These are phyloP conservation scores for Pythium rishiriense DNA, from an alignment of 352 stramenopile species.

Conservation along the genomic window DNA sequence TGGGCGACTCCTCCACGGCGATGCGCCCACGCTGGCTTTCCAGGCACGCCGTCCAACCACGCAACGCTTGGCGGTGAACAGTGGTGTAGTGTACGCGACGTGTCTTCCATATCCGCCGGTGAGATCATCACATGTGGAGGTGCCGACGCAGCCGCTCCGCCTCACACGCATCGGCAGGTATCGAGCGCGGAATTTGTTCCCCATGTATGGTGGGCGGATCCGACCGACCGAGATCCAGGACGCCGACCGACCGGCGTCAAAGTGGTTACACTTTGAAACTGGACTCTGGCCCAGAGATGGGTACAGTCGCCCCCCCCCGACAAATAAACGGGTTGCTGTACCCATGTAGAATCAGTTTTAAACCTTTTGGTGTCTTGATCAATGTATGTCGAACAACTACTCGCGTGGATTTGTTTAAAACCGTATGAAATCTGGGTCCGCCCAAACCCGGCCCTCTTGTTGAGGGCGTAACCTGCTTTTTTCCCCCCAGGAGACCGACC, in stretches of 20 bases:
- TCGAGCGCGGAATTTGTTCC: too few species aligned
- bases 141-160: too few species aligned
- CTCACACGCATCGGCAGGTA: slow-evolving; percentile 1
- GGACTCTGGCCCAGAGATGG: slow-evolving; percentile 26
- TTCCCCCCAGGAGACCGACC: neutral
- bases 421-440: neutral
- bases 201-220: too few species aligned
- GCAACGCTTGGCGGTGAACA: too few species aligned
- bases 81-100: too few species aligned
- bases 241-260: neutral
- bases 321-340: too few species aligned
- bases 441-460: neutral
- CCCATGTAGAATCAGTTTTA: slow-evolving; percentile 17
- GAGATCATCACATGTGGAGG: too few species aligned
- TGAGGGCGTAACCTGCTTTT: slow-evolving; percentile 15
- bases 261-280: slow-evolving; percentile 28
- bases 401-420: slow-evolving; percentile 3
- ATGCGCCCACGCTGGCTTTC: too few species aligned
- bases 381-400: slow-evolving; percentile 21
- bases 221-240: neutral
- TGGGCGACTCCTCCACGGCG: too few species aligned
- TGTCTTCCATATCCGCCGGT: too few species aligned
- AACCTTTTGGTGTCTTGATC: slow-evolving; percentile 6
- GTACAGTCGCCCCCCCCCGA: slow-evolving; percentile 25
- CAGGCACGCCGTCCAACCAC: too few species aligned